Evolutionary conservation across 768 basidiomycete species (phyloP), one percentile per base, ranked within the genome.

Genomic region (Galerina sulciceps): DNA sequence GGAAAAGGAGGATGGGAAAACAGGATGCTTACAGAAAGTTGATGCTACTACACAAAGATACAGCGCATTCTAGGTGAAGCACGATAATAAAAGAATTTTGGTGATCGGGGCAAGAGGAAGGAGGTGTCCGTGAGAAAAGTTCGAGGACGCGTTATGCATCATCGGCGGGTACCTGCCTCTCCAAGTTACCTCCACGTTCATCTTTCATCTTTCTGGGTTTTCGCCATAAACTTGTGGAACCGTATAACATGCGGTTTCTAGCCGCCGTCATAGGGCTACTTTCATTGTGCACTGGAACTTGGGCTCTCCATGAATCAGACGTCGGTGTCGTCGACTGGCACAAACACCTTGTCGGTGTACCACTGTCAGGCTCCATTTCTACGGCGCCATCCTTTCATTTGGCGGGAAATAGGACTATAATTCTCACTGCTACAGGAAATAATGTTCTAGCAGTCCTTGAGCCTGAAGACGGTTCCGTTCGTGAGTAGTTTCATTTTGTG

Each of bases 301-400:
- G 68, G 57, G 87, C 87, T 23, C 73, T 90, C 35, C 87, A 91
- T 59, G 82, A 90, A 67, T 83, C 88, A 20, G 90, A 94, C 56
- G 90, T 85, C 54, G 91, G 92, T 43, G 75, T 90, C 43, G 81
- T 95, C 44, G 94, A 96, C 77, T 98, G 95, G 95, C 83, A 97
- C 73, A 90, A 86, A 64, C 73, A 80, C 13, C 81, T 90, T 26
- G 76, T 93, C 55, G 95, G 95, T 14, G 81, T 89, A 4, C 91
- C 93, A 0, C 77, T 88, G 3, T 71, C 80, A 35, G 74, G 79
- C 9, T 78, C 85, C 2, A 69, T 65, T 0, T 67, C 79, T 15
- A 83, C 82, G 1, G 77, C 88, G 6, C 93, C 94, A 0, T 70
- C 78, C 9, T 87, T 94, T 63, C 83, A 85, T 62, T 65, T 73